phyloP scores from a whole-genome alignment of 345 rosid species.

The Rubroshorea leprosula region DNA sequence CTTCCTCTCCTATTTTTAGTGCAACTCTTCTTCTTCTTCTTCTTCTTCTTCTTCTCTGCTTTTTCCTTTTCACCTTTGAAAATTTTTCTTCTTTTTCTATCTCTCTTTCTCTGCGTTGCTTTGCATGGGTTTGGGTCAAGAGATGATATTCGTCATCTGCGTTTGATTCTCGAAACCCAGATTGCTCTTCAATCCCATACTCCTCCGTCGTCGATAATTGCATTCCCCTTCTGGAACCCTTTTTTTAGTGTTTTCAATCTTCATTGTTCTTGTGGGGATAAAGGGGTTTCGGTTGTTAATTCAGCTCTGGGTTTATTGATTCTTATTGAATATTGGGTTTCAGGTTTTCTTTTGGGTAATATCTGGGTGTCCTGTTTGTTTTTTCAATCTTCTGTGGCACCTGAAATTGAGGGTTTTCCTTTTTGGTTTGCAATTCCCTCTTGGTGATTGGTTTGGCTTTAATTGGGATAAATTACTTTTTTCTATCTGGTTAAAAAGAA shows the following conservation, averaged over 20 bases:
- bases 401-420: background rate
- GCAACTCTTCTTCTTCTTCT: conserved; percentile 7
- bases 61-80: too few species aligned
- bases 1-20: background rate
- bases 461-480: background rate
- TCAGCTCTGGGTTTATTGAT: background rate
- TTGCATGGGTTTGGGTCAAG: conserved; percentile 1
- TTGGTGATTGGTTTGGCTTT: background rate
- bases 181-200: background rate
- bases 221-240: background rate
- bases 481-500: background rate
- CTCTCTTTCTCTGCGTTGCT: conserved; percentile 12
- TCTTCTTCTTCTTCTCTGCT: background rate
- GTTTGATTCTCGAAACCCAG: conserved; percentile 3
- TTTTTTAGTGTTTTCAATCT: background rate
- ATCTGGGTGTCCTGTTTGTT: background rate
- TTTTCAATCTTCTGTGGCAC: too few species aligned
- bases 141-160: background rate
- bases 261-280: background rate
- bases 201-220: background rate
- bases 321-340: background rate
- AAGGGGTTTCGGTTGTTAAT: background rate
- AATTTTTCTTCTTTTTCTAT: background rate
- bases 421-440: background rate
- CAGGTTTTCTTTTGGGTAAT: background rate